Base-by-base conservation (phyloP, 2,329 filamentous ascomycete species). In the Penicillium sclerotiorum region DNA sequence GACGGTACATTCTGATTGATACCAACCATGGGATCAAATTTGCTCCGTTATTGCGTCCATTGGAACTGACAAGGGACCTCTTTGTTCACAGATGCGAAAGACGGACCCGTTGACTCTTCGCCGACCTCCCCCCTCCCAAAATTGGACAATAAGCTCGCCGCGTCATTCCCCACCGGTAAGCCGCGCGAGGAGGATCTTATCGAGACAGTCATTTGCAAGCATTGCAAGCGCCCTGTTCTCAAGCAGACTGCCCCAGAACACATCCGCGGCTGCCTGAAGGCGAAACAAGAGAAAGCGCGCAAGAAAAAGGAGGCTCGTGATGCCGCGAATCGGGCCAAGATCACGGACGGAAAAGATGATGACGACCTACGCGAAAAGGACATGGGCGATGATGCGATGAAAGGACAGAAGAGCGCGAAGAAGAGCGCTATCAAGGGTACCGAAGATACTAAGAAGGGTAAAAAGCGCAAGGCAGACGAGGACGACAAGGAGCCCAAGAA, bases 191-290 rank as follows among this genome's bases (percentile, higher is more conserved):
- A 91, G 61, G 92, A 96, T 64, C 80, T 79, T 49, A 82, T 88
- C 9, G 90, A 95, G 56, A 81, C 90, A 8, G 85, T 94, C 43
- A 81, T 88, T 59, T 99, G 93, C 80, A 96, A 94, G 69, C 90
- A 95, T 69, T 99, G 93, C 76, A 96, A 94, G 73, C 92, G 95
- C 63, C 88, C 88, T 44, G 83, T 96, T 11, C 78, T 94, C 12
- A 88, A 87, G 62, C 84, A 84, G 25, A 85, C 84, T 1, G 88
- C 89, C 2, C 86, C 87, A 50, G 82, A 83, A 15, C 93, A 99
- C 65, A 90, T 96, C 52, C 86, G 87, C 30, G 84, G 87, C 38
- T 99, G 93, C 63, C 75, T 96, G 49, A 87, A 86, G 59, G 83
- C 91, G 48, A 96, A 95, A 74, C 90, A 87, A 62, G 87, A 89